A percentile compares a stretch with the other conserved stretches of the same genome.
Conservation (phyloP, 768 basidiomycete species). For the Hygrocybe coccinea region DNA sequence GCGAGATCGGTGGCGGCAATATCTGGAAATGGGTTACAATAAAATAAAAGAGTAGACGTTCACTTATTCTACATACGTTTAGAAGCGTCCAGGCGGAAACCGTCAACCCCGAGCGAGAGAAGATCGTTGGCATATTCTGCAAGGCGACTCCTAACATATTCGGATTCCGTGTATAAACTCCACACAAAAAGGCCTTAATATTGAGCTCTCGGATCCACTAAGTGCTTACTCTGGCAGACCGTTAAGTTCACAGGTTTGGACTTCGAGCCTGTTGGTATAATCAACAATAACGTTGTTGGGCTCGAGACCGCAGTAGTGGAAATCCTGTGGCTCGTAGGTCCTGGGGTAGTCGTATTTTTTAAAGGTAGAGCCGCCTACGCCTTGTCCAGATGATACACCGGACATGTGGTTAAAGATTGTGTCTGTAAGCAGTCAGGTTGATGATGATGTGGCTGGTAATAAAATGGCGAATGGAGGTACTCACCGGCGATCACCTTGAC, state of each 20-base stretch:
- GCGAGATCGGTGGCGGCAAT: slow-evolving; percentile 50
- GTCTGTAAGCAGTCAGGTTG: slow-evolving; percentile 34
- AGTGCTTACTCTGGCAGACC: slow-evolving; percentile 48
- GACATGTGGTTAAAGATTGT: slow-evolving; percentile 69
- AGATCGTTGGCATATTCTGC: slow-evolving; percentile 58
- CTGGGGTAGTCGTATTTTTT: slow-evolving; percentile 52
- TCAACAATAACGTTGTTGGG: slow-evolving; percentile 50
- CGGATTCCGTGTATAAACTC: slow-evolving; percentile 58
- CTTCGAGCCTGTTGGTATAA: slow-evolving; percentile 49
- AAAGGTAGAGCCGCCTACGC: slow-evolving; percentile 46
- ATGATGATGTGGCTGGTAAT: no score
- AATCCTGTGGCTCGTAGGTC: slow-evolving; percentile 46
- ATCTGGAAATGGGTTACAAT: slow-evolving; percentile 33
- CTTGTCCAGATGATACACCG: slow-evolving; percentile 43
- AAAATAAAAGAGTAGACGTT: background rate
- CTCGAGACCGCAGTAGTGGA: slow-evolving; percentile 61
- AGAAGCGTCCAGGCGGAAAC: slow-evolving; percentile 58
- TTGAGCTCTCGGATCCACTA: slow-evolving; percentile 18
- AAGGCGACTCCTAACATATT: slow-evolving; percentile 52
- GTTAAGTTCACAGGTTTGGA: slow-evolving; percentile 52
- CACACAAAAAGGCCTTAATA: no score
- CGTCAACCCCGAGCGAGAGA: slow-evolving; percentile 56
- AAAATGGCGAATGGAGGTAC: background rate
- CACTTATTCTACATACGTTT: slow-evolving; percentile 58
- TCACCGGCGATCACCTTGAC: slow-evolving; percentile 51